phyloP scores from a whole-genome alignment of 1,284 basidiomycete species.

The Exobasidium cylindrosporum region DNA sequence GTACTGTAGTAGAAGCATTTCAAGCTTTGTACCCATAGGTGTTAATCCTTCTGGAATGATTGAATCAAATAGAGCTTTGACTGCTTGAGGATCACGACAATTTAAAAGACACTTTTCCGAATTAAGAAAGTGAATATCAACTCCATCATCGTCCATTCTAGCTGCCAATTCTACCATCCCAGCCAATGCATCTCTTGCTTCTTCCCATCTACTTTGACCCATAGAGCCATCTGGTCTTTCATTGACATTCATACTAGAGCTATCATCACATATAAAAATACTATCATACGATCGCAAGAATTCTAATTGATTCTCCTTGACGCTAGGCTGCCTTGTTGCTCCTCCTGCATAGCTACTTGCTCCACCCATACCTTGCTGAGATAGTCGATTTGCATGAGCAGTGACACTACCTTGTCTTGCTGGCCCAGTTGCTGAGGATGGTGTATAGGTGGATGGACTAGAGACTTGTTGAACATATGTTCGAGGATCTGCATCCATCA shows the following conservation, averaged over 20 bases:
- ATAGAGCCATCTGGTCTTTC: conserved; percentile 23
- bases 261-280: conserved; percentile 38
- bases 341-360: no score
- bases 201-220: conserved; percentile 24
- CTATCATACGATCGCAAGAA: conserved; percentile 24
- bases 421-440: background rate
- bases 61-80: conserved; percentile 23
- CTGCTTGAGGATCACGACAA: conserved; percentile 19
- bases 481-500: background rate
- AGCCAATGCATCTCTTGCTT: conserved; percentile 30
- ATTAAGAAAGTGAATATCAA: conserved; percentile 43
- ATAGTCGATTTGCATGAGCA: conserved; percentile 14
- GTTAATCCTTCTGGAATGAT: conserved; percentile 33
- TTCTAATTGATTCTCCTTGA: conserved; percentile 21
- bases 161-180: conserved; percentile 34
- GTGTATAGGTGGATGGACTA: conserved; percentile 2
- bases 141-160: conserved; percentile 32
- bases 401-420: conserved; percentile 14
- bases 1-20: conserved; percentile 32
- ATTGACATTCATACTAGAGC: conserved; percentile 30
- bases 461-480: background rate
- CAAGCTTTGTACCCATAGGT: conserved; percentile 32
- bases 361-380: conserved; percentile 1
- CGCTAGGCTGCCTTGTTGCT: conserved; percentile 1
- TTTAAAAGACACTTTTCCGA: conserved; percentile 16